These are phyloP conservation scores for Penicillium paxilli DNA, from an alignment of 495 filamentous ascomycete genomes.

Conservation along the genomic window DNA sequence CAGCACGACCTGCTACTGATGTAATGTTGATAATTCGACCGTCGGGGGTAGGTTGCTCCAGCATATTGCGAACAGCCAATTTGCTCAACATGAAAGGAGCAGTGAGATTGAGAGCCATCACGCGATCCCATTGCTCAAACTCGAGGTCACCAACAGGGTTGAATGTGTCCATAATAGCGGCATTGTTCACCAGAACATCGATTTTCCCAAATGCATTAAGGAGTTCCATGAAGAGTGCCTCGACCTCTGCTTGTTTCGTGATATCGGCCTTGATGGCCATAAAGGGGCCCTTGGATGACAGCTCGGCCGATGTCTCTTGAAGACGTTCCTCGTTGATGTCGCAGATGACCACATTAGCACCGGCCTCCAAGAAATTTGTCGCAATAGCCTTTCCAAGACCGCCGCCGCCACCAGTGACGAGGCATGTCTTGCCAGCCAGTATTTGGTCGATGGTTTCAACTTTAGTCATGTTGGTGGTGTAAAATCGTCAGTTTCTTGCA, in stretches of 20 bases:
- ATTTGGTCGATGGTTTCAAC: slow-evolving; percentile 7
- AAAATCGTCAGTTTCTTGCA: not conserved
- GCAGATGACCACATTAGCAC: slow-evolving; percentile 44
- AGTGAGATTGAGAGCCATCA: slow-evolving; percentile 60
- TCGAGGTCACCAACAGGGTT: slow-evolving; percentile 53
- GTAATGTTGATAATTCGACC: slow-evolving; percentile 41
- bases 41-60: slow-evolving; percentile 24
- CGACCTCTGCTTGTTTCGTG: slow-evolving; percentile 30
- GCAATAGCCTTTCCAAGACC: slow-evolving; percentile 49
- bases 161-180: slow-evolving; percentile 57
- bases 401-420: slow-evolving; percentile 41
- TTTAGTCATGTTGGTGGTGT: slow-evolving; percentile 14
- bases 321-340: slow-evolving; percentile 38
- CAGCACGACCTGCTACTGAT: slow-evolving; percentile 35
- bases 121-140: slow-evolving; percentile 54
- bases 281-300: slow-evolving; percentile 36
- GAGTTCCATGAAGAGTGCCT: slow-evolving; percentile 36
- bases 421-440: slow-evolving; percentile 35
- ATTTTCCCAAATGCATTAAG: slow-evolving; percentile 31
- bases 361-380: slow-evolving; percentile 33
- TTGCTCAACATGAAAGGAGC: slow-evolving; percentile 56
- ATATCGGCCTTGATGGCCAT: slow-evolving; percentile 44
- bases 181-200: slow-evolving; percentile 46
- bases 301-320: slow-evolving; percentile 37
- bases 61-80: slow-evolving; percentile 50